phyloP scores from a whole-genome alignment of 352 stramenopile species.

The Globisporangium perplexum region DNA sequence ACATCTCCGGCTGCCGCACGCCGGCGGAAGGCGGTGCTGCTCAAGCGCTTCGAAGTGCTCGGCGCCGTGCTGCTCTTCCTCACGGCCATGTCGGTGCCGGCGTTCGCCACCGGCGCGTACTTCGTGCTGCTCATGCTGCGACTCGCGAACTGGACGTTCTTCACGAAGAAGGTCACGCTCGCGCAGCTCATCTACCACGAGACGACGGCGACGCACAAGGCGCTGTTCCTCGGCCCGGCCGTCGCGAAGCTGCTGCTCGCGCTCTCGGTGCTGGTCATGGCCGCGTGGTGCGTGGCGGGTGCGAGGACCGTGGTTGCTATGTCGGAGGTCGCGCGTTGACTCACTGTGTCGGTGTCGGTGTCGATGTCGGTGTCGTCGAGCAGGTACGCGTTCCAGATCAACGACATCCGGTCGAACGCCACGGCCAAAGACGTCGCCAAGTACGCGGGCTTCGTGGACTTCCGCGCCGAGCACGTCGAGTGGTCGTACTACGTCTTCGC shows the following conservation, averaged over 20 bases:
- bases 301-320: no score
- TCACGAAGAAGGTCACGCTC: constrained; percentile 49
- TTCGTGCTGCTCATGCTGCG: constrained; percentile 54
- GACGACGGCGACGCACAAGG: constrained; percentile 11
- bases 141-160: constrained; percentile 67
- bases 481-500: constrained; percentile 78
- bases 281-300: constrained; percentile 42
- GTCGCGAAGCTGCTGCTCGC: constrained; percentile 37
- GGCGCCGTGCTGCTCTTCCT: constrained; percentile 51
- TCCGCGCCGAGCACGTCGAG: constrained; percentile 24
- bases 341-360: no score
- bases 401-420: constrained; percentile 27
- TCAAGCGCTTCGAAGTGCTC: constrained; percentile 39
- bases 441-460: constrained; percentile 59
- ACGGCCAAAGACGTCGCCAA: constrained; percentile 29
- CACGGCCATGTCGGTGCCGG: constrained; percentile 51
- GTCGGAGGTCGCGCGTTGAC: no score
- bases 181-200: constrained; percentile 37
- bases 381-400: constrained; percentile 53
- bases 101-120: constrained; percentile 43
- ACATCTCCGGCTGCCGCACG: constrained; percentile 10
- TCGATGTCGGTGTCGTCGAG: background rate
- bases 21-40: constrained; percentile 13
- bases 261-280: constrained; percentile 40
- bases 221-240: constrained; percentile 38